Conservation (phyloP, 345 rosid species). For the Erysimum cheiranthoides region DNA sequence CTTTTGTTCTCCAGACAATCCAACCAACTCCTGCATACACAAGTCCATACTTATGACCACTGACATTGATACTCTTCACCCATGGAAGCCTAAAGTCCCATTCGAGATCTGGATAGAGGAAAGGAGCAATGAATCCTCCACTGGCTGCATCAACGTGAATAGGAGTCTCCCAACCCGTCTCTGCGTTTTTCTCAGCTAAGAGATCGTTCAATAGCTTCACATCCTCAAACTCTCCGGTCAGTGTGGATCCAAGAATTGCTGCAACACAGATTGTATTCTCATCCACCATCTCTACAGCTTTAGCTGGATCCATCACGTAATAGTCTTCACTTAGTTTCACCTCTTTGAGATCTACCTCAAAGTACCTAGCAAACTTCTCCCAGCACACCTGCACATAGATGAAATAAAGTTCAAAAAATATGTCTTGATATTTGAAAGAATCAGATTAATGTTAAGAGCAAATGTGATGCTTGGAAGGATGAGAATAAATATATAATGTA, state of each 20-base stretch:
- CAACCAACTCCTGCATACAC: conserved; percentile 91
- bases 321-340: conserved; percentile 73
- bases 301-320: conserved; percentile 68
- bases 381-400: conserved; percentile 64
- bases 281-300: conserved; percentile 79
- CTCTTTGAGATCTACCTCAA: conserved; percentile 82
- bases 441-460: background rate
- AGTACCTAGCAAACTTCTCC: conserved; percentile 89
- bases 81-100: conserved; percentile 87
- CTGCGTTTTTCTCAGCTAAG: conserved; percentile 56
- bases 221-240: conserved; percentile 80
- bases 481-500: background rate
- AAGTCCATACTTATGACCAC: conserved; percentile 80
- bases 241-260: conserved; percentile 81
- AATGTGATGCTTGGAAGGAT: background rate
- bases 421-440: background rate
- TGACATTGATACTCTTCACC: conserved; percentile 79
- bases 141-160: conserved; percentile 86
- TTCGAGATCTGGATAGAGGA: conserved; percentile 72
- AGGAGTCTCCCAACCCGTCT: conserved; percentile 76
- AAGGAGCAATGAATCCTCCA: conserved; percentile 85
- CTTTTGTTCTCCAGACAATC: conserved; percentile 81
- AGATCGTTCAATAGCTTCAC: conserved; percentile 70
- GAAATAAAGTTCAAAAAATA: background rate
- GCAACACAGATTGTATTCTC: conserved; percentile 87